Conservation (phyloP, 148 eudicot species). For the Linanthus parryae region DNA sequence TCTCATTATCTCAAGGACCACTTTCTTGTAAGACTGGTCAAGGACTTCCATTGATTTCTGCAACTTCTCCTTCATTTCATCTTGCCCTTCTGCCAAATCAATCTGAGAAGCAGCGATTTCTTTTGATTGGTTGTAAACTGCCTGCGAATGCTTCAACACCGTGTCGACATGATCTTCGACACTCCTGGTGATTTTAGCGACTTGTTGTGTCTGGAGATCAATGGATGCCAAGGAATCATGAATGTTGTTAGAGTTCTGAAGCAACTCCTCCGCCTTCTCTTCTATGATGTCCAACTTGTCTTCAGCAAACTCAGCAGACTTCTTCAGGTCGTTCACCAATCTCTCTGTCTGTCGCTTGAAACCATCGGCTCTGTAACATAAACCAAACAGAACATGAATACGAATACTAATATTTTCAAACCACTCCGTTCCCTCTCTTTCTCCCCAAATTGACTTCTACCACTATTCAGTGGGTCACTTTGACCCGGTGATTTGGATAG, state of each 20-base stretch:
- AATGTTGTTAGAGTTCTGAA: conserved; percentile 34
- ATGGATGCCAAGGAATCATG: conserved; percentile 46
- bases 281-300: conserved; percentile 49
- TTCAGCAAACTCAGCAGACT: conserved; percentile 56
- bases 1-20: conserved; percentile 37
- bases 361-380: conserved; percentile 37
- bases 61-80: conserved; percentile 39
- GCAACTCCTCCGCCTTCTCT: conserved; percentile 38
- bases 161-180: conserved; percentile 36
- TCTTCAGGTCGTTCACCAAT: conserved; percentile 66
- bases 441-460: too few species aligned
- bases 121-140: conserved; percentile 39
- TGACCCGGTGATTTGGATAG: too few species aligned
- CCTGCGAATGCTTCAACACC: conserved; percentile 39
- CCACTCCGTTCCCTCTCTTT: too few species aligned
- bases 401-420: neutral
- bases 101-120: conserved; percentile 53
- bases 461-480: too few species aligned
- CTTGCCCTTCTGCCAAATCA: conserved; percentile 55
- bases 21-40: conserved; percentile 38
- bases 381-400: neutral
- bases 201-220: conserved; percentile 37
- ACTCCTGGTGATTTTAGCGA: conserved; percentile 35
- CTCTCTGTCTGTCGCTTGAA: conserved; percentile 62
- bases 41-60: conserved; percentile 48